Conservation (phyloP, 441 rosid species). For the Populus tomentosa region DNA sequence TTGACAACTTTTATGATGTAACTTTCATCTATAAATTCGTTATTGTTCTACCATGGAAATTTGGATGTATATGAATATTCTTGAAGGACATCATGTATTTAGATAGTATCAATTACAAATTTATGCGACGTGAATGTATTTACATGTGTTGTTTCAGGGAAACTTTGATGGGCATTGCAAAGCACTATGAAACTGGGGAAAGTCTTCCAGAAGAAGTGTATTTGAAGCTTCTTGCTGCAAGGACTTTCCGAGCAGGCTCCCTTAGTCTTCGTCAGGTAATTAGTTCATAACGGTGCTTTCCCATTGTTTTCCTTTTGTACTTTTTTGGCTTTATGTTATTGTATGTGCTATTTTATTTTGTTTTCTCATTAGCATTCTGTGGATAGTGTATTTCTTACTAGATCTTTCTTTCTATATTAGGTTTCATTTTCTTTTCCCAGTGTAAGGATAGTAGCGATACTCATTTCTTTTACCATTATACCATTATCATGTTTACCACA, state of each 20-base stretch:
- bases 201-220: slow-evolving; percentile 83
- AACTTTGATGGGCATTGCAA: slow-evolving; percentile 90
- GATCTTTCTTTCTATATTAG: neutral
- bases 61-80: neutral
- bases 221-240: slow-evolving; percentile 86
- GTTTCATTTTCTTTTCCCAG: neutral
- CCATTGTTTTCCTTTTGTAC: neutral
- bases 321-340: neutral
- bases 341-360: neutral
- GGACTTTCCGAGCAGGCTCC: slow-evolving; percentile 88
- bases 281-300: slow-evolving; percentile 6
- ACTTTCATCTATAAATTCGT: neutral
- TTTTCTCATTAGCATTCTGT: neutral
- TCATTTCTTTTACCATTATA: neutral
- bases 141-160: slow-evolving; percentile 44
- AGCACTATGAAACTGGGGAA: slow-evolving; percentile 84
- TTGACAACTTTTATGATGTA: neutral
- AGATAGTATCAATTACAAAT: neutral
- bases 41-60: neutral
- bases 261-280: slow-evolving; percentile 87
- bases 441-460: neutral
- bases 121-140: neutral
- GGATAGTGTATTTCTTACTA: neutral
- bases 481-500: neutral
- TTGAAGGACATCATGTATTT: neutral